Base-by-base conservation (phyloP, 306 rosid species). In the Cajanus cajan region DNA sequence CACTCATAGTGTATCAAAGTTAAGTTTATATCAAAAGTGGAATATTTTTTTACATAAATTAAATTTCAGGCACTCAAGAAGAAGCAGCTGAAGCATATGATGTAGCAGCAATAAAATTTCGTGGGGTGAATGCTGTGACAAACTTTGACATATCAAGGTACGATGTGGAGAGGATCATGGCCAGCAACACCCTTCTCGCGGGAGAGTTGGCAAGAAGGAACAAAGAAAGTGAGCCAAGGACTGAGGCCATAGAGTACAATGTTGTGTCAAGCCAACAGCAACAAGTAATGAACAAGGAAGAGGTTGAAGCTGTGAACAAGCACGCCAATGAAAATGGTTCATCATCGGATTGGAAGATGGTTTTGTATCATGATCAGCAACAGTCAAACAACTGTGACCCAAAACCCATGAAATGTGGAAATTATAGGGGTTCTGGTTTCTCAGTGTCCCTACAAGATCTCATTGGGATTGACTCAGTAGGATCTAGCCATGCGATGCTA, bases 71-170 rank as follows among this genome's bases (percentile, higher is more conserved):
- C 74, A 94, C 98, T 16, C 98, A 94, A 82, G 98, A 94, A 88
- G 98, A 94, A 86, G 98, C 98, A 47, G 98, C 98, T 0, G 98
- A 94, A 78, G 96, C 98, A 16, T 94, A 94, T 78, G 98, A 94
- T 78, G 44, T 94, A 55, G 98, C 98, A 0, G 98, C 98, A 10
- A 90, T 94, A 18, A 94, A 92, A 80, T 92, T 94, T 24, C 97
- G 98, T 0, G 98, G 98, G 0, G 85, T 68, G 45, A 92, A 87
- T 78, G 98, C 98, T 0, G 96, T 94, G 0, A 94, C 98, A 34
- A 94, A 94, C 73, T 94, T 94, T 1, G 97, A 87, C 86, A 88
- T 90, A 3, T 82, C 93, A 4, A 84, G 90, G 71, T 94, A 94
- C 66, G 82, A 94, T 31, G 96, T 92, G 13, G 98, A 94, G n/a